Percentiles rank a stretch among this genome's conserved stretches.
Evolutionary conservation across 176 grass and related monocot species (phyloP).

Genomic region (Musa itinerans): DNA sequence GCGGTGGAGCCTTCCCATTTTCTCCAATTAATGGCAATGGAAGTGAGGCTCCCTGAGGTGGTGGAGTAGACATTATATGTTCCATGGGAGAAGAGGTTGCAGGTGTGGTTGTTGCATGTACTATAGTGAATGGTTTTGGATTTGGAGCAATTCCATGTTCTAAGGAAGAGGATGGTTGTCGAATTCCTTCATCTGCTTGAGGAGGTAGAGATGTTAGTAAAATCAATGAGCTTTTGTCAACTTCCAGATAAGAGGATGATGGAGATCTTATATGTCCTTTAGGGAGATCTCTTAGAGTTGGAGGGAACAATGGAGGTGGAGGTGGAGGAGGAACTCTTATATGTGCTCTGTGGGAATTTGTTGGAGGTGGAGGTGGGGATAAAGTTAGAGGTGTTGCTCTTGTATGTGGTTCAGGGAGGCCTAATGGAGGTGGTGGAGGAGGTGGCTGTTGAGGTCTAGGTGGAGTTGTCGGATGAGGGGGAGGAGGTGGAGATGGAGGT

Average conservation of each 20-base stretch:
- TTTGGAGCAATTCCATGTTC: not conserved
- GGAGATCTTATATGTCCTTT: not conserved
- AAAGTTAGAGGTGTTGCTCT: not conserved
- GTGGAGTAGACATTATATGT: not conserved
- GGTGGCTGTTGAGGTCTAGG: not conserved
- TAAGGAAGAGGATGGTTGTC: not conserved
- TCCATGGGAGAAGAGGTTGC: not conserved
- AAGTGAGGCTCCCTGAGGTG: not conserved
- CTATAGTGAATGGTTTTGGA: not conserved
- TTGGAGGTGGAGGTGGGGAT: slow-evolving; percentile 13
- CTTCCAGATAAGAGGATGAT: not conserved
- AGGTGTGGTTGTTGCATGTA: not conserved
- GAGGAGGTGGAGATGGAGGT: not conserved
- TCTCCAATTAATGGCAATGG: no score
- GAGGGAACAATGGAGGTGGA: not conserved
- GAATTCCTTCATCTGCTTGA: not conserved
- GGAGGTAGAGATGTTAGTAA: not conserved
- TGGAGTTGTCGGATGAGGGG: not conserved
- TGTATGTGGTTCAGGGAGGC: not conserved
- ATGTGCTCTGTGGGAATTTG: not conserved
- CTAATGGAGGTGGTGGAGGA: not conserved
- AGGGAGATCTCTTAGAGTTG: not conserved
- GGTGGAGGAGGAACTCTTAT: not conserved
- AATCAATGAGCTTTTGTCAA: not conserved
- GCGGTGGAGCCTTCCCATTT: not conserved